phyloP scores from a whole-genome alignment of 169 alveolate species.

The Cryptosporidium meleagridis region DNA sequence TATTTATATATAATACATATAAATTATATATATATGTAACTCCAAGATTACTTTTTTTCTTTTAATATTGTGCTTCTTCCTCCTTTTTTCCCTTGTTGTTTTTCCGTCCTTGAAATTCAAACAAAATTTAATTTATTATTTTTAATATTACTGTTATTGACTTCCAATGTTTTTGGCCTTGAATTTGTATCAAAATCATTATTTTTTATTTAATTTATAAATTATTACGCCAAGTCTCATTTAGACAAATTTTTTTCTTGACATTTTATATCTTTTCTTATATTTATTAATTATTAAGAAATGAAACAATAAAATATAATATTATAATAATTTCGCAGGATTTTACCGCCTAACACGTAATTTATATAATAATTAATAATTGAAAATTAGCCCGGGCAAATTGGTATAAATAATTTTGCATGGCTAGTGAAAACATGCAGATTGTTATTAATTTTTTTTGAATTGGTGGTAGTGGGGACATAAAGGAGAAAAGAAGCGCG shows the following conservation, averaged over 20 bases:
- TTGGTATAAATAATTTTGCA: too few relatives aligned
- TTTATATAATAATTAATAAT: neutral
- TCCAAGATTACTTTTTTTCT: neutral
- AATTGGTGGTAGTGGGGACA: too few relatives aligned
- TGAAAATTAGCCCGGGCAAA: neutral
- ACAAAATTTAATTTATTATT: neutral
- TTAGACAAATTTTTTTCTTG: conserved; percentile 17
- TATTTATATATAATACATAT: neutral
- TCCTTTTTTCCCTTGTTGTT: too few relatives aligned
- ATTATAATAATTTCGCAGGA: neutral
- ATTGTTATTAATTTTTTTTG: too few relatives aligned
- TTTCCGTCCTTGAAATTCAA: neutral
- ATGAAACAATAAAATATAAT: neutral
- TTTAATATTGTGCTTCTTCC: too few relatives aligned
- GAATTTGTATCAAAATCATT: too few relatives aligned
- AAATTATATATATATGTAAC: neutral
- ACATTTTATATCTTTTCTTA: neutral
- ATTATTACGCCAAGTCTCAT: conserved; percentile 37
- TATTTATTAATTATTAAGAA: too few relatives aligned
- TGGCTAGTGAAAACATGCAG: neutral
- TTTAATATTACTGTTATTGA: too few relatives aligned
- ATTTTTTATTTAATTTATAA: too few relatives aligned
- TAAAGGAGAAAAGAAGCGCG: too few relatives aligned
- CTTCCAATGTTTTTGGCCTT: too few relatives aligned
- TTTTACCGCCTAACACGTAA: conserved; percentile 48